Base-by-base conservation (phyloP, 441 rosid species). In the Erodium moschatum region DNA sequence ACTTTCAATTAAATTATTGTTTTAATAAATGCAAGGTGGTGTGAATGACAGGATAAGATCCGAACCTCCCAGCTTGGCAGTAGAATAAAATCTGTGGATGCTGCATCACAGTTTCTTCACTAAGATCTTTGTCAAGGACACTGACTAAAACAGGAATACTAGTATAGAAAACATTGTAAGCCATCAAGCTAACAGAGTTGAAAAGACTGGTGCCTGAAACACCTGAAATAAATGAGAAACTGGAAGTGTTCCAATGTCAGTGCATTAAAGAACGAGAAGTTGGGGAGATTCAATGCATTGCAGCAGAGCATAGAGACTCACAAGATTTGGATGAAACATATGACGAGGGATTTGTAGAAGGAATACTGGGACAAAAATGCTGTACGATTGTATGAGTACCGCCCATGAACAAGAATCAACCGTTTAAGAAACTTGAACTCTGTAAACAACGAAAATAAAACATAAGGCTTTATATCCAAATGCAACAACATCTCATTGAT, bases 141-240 rank as follows among this genome's bases (percentile, higher is more conserved):
- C 96, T 92, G 66, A 89, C 91, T 64, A 95, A 80, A 77, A 88
- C 99, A 78, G 99, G 99, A 69, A 92, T 50, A 70, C 99, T 95
- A 27, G 98, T 92, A 81, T 95, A 92, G 87, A 95, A 92, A 69
- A 95, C 99, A 52, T 95, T 92, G 75, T 89, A 90, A 64, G 98
- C 97, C 99, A 95, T 95, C 89, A 95, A 84, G 83, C 99, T 95
- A 71, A 95, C 89, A 29, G 98, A 92, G 72, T 92, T 95, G 82
- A 95, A 95, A 77, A 95, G 97, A 78, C 98, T 95, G 80, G 98
- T 90, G 70, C 98, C 99, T 65, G 99, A 95, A 70, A 95, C 89
- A 65, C 99, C 99, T 92, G 99, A 92, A 81, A 95, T 86, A 74
- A 95, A 95, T 65, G 99, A 95, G 85, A 95, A 95, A 84, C 98